These are phyloP conservation scores for Hypocrella siamensis DNA, from an alignment of 2,329 filamentous ascomycete genomes.

Conservation along the genomic window DNA sequence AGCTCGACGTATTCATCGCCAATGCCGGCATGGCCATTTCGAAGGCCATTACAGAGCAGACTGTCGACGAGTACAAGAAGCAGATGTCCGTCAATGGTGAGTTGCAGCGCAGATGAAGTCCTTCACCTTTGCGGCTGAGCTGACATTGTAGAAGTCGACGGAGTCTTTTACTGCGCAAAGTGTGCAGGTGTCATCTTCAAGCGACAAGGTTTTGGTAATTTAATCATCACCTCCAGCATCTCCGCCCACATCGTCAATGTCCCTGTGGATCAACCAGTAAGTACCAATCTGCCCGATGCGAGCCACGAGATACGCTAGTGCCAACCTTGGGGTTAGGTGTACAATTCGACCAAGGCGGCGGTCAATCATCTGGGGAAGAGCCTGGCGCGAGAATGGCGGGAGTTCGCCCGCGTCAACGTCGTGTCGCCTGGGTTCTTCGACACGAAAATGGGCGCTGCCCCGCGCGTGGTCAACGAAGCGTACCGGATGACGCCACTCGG, in stretches of 20 bases:
- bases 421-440: conserved; percentile 33
- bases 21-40: conserved; percentile 28
- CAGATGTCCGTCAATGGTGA: conserved; percentile 38
- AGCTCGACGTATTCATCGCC: conserved; percentile 22
- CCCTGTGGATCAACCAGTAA: conserved; percentile 34
- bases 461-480: conserved; percentile 26
- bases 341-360: conserved; percentile 40
- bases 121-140: background rate
- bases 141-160: conserved; percentile 5
- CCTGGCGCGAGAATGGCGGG: conserved; percentile 38
- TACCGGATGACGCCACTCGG: conserved; percentile 33
- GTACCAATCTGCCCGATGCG: too few species aligned
- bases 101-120: conserved; percentile 2
- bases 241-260: conserved; percentile 34
- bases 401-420: conserved; percentile 40
- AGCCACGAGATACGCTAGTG: too few species aligned
- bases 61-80: conserved; percentile 30
- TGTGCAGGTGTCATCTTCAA: background rate
- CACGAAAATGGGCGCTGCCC: conserved; percentile 35
- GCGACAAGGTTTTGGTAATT: conserved; percentile 21
- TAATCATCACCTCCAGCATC: conserved; percentile 37
- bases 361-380: conserved; percentile 40
- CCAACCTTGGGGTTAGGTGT: too few species aligned
- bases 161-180: background rate
- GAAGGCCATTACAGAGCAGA: conserved; percentile 38